These are phyloP conservation scores for Penstemon barbatus DNA, from an alignment of 257 asterid species.

Conservation along the genomic window DNA sequence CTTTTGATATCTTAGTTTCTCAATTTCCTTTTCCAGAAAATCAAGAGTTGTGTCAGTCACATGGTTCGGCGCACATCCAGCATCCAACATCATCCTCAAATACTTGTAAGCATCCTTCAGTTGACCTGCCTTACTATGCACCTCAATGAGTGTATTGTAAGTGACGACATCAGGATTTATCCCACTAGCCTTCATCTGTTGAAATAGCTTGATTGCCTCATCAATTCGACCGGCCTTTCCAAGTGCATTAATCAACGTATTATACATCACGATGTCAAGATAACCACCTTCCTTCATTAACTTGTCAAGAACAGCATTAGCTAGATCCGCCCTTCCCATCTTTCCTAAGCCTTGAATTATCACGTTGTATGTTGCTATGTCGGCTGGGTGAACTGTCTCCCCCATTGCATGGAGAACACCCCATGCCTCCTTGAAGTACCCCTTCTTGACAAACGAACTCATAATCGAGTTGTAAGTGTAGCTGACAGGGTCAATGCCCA, in stretches of 20 bases:
- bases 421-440: conserved; percentile 90
- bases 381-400: conserved; percentile 61
- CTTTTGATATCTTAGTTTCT: conserved; percentile 58
- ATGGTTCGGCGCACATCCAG: conserved; percentile 90
- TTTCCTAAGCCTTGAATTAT: conserved; percentile 85
- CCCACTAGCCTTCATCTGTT: conserved; percentile 77
- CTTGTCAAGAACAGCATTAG: conserved; percentile 71
- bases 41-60: conserved; percentile 87
- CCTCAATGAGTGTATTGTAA: conserved; percentile 82
- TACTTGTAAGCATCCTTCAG: conserved; percentile 77
- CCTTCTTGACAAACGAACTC: conserved; percentile 89
- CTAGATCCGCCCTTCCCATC: conserved; percentile 93
- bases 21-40: conserved; percentile 72
- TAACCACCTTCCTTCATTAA: conserved; percentile 78
- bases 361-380: conserved; percentile 78
- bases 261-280: conserved; percentile 92
- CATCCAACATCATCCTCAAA: conserved; percentile 84
- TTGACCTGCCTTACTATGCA: conserved; percentile 76
- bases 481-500: conserved; percentile 68
- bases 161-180: conserved; percentile 90
- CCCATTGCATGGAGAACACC: conserved; percentile 74
- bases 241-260: conserved; percentile 81
- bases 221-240: conserved; percentile 83
- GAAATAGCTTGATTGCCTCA: conserved; percentile 60
- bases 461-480: conserved; percentile 89